Evolutionary conservation across 805 yeast species (phyloP).

Genomic region (Yamadazyma ubonensis): DNA sequence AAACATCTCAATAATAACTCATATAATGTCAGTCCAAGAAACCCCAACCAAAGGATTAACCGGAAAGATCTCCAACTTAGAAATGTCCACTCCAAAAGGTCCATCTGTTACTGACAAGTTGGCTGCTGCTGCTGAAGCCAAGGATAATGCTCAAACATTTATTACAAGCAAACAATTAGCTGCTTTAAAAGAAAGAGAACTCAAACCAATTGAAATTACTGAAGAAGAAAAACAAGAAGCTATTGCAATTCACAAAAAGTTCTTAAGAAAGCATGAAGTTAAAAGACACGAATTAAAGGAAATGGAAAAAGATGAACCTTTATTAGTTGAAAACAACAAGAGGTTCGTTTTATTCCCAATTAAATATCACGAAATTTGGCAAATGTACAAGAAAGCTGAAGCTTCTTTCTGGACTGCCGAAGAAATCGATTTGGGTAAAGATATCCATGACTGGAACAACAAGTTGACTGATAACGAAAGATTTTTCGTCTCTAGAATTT

Average conservation of each 20-base stretch:
- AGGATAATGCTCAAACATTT: conserved; percentile 28
- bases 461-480: conserved; percentile 87
- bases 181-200: conserved; percentile 20
- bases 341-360: conserved; percentile 95
- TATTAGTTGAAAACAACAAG: conserved; percentile 77
- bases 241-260: conserved; percentile 48
- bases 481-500: conserved; percentile 84
- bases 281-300: conserved; percentile 75
- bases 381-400: conserved; percentile 97
- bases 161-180: conserved; percentile 20
- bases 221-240: conserved; percentile 21
- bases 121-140: conserved; percentile 41
- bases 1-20: neutral
- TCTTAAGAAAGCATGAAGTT: conserved; percentile 59
- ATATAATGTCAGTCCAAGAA: conserved; percentile 54
- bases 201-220: conserved; percentile 7
- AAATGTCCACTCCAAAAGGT: conserved; percentile 32
- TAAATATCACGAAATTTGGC: conserved; percentile 97
- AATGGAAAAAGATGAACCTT: conserved; percentile 84
- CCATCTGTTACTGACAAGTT: conserved; percentile 41
- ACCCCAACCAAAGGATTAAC: conserved; percentile 55
- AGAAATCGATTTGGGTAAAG: conserved; percentile 95
- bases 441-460: conserved; percentile 88
- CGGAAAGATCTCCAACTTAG: conserved; percentile 42
- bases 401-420: conserved; percentile 99